These are phyloP conservation scores for Gossypium schwendimanii DNA, from an alignment of 441 rosid genomes.

Conservation along the genomic window DNA sequence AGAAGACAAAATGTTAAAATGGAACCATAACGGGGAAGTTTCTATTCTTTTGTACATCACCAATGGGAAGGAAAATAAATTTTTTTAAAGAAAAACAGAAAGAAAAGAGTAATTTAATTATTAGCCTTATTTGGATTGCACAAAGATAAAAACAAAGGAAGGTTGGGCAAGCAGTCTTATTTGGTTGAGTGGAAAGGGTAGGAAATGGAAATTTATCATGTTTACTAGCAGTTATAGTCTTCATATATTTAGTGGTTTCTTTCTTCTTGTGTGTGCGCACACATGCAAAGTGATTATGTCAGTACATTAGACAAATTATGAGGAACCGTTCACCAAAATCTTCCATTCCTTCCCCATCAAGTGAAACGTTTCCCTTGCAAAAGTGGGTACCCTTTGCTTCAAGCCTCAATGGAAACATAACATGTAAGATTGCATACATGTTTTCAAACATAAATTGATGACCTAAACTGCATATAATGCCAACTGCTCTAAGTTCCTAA, in stretches of 20 bases:
- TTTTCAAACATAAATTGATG: not conserved
- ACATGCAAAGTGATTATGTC: not conserved
- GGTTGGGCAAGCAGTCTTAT: not conserved
- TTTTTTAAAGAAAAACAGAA: not conserved
- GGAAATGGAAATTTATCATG: not conserved
- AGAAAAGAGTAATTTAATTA: not conserved
- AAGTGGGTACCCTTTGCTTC: not conserved
- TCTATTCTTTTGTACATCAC: not conserved
- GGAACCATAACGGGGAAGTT: not conserved
- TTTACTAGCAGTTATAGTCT: not conserved
- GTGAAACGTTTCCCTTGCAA: not conserved
- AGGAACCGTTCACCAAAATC: not conserved
- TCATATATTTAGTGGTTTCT: not conserved
- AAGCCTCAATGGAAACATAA: not conserved
- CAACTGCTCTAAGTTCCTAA: not conserved
- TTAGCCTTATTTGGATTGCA: not conserved
- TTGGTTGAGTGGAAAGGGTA: not conserved
- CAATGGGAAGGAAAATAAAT: not conserved
- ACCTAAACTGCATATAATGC: not conserved
- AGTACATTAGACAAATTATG: not conserved
- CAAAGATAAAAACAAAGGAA: not conserved
- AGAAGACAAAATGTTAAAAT: not conserved
- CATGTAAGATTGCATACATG: not conserved
- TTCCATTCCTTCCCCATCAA: not conserved
- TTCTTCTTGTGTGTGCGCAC: no score